These are phyloP conservation scores for Blastocystis sp. DNA, from an alignment of 352 stramenopile species.

Conservation along the genomic window DNA sequence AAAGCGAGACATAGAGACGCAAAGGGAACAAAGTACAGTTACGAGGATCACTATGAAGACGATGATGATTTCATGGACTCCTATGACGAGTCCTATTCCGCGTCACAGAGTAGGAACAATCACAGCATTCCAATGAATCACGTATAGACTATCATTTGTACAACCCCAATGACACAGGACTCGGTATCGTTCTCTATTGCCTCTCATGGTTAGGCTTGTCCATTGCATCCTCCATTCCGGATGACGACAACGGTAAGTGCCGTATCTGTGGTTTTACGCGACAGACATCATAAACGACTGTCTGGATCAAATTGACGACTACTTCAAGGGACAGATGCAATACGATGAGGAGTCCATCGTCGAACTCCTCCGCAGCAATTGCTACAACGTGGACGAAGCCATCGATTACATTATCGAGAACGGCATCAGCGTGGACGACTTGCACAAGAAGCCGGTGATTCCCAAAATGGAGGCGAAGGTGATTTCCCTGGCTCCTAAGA, in stretches of 20 bases:
- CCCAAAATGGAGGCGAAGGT: not conserved
- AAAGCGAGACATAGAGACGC: conserved; percentile 53
- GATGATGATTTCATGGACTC: conserved; percentile 36
- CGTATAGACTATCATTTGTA: conserved; percentile 34
- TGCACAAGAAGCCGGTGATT: not conserved
- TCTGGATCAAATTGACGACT: conserved; percentile 62
- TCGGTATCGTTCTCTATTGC: not conserved
- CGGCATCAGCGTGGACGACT: not conserved
- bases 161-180: not conserved
- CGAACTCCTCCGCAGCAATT: conserved; percentile 44
- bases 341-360: conserved; percentile 54
- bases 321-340: conserved; percentile 17
- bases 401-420: conserved; percentile 61
- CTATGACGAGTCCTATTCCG: conserved; percentile 48
- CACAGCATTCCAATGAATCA: not conserved
- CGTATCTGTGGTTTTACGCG: not conserved
- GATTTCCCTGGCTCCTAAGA: not conserved
- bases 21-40: conserved; percentile 70
- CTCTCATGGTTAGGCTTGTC: conserved; percentile 18
- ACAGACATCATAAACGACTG: conserved; percentile 62
- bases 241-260: conserved; percentile 56
- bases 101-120: not conserved
- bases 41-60: conserved; percentile 59
- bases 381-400: conserved; percentile 61
- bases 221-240: not conserved